phyloP scores from a whole-genome alignment of 768 basidiomycete species.

The Leccinum pellstonianum region DNA sequence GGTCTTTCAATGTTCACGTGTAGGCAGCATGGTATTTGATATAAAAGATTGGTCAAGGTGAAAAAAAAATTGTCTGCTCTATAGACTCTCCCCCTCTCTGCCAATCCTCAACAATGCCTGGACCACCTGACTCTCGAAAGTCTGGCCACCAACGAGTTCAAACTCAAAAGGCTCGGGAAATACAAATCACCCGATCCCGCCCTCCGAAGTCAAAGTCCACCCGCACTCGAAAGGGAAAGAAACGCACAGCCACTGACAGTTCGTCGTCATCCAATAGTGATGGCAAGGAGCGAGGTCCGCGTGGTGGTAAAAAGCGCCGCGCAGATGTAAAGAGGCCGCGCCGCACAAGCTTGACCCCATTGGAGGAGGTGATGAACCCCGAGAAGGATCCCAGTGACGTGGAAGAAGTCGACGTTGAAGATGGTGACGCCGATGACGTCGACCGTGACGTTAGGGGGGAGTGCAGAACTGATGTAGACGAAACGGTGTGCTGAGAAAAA shows the following conservation, averaged over 20 bases:
- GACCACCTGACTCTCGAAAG: not conserved
- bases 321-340: not conserved
- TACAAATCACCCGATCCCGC: not conserved
- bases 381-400: not conserved
- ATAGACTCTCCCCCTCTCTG: not conserved
- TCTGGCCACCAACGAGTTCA: not conserved
- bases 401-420: not conserved
- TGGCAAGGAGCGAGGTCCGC: not conserved
- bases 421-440: not conserved
- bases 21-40: not conserved
- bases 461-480: not conserved
- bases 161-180: not conserved
- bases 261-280: not conserved
- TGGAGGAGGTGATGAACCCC: not conserved
- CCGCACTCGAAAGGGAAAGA: not conserved
- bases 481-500: not conserved
- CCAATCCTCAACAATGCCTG: too few relatives aligned
- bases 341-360: not conserved
- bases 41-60: not conserved
- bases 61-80: not conserved
- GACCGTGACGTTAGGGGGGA: not conserved
- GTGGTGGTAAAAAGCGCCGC: too few relatives aligned
- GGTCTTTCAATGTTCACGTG: not conserved
- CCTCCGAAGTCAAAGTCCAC: not conserved
- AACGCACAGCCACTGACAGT: not conserved